Conservation (phyloP, 2,329 filamentous ascomycete species). For the Fusarium heterosporum region DNA sequence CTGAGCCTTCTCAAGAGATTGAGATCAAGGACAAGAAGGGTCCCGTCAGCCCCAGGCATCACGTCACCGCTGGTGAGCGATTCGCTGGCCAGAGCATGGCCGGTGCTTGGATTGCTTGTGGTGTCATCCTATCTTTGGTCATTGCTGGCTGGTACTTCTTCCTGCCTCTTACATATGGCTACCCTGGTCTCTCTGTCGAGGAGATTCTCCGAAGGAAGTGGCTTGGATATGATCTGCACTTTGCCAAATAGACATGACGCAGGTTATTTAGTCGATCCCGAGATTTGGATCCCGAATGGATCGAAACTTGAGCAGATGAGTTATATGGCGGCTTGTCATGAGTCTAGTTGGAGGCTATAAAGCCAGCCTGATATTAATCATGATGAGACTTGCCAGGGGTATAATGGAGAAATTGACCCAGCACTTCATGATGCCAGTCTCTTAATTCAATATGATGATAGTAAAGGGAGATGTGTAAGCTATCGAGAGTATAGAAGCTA, state of each 20-base stretch:
- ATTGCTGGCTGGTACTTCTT: constrained; percentile 91
- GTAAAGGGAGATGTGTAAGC: constrained; percentile 7
- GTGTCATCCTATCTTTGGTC: constrained; percentile 74
- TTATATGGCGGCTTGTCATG: constrained; percentile 2
- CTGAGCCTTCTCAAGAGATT: constrained; percentile 77
- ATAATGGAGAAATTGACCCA: constrained; percentile 18
- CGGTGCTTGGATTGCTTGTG: constrained; percentile 81
- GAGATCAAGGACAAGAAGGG: constrained; percentile 61
- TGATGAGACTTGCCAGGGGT: constrained; percentile 11
- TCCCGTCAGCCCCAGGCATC: constrained; percentile 61
- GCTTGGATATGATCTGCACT: constrained; percentile 97
- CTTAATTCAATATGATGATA: constrained; percentile 24
- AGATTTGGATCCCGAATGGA: not conserved
- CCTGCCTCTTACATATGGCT: constrained; percentile 93
- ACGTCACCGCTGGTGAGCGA: constrained; percentile 83
- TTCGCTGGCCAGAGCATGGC: constrained; percentile 82
- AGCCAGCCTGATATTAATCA: constrained; percentile 10
- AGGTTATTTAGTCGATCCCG: constrained; percentile 1
- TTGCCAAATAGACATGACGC: constrained; percentile 80
- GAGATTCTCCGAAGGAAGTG: constrained; percentile 89
- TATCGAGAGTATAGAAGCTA: constrained; percentile 21
- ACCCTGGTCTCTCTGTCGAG: constrained; percentile 84
- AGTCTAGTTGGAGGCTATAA: not conserved
- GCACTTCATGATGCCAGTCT: constrained; percentile 29
- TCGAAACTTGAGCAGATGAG: constrained; percentile 1